Evolutionary conservation across 441 rosid species (phyloP).

Genomic region (Metrosideros polymorpha): DNA sequence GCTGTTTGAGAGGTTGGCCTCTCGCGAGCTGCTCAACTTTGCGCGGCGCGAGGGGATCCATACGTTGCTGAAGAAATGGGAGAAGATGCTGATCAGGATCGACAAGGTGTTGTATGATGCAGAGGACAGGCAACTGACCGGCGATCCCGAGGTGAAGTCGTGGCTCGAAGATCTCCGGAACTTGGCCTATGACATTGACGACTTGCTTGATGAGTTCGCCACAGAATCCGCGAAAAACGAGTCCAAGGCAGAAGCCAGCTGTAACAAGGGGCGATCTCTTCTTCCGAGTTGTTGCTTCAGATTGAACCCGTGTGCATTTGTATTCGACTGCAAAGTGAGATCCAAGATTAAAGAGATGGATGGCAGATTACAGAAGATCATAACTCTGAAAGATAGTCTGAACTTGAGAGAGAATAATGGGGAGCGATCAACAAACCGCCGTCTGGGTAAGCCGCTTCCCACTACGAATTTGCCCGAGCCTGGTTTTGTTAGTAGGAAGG

Average conservation of each 20-base stretch:
- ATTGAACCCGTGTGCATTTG: neutral
- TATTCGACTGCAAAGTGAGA: neutral
- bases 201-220: neutral
- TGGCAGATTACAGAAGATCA: rapidly evolving
- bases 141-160: rapidly evolving
- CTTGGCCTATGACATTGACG: neutral
- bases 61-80: neutral
- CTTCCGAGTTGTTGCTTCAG: neutral
- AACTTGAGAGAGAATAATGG: rapidly evolving
- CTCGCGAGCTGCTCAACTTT: neutral
- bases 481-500: neutral
- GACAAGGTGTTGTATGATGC: rapidly evolving
- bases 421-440: neutral
- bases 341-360: neutral
- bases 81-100: neutral
- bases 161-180: neutral
- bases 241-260: neutral
- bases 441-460: rapidly evolving
- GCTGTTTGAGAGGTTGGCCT: neutral
- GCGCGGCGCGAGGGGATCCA: neutral
- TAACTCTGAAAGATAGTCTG: rapidly evolving
- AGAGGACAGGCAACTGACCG: neutral
- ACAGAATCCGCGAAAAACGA: neutral
- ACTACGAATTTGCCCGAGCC: neutral
- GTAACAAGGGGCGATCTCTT: neutral